A percentile compares a stretch with the other conserved stretches of the same genome.
phyloP scores from a whole-genome alignment of 495 filamentous ascomycete genomes.

The Talaromyces stipitatus region DNA sequence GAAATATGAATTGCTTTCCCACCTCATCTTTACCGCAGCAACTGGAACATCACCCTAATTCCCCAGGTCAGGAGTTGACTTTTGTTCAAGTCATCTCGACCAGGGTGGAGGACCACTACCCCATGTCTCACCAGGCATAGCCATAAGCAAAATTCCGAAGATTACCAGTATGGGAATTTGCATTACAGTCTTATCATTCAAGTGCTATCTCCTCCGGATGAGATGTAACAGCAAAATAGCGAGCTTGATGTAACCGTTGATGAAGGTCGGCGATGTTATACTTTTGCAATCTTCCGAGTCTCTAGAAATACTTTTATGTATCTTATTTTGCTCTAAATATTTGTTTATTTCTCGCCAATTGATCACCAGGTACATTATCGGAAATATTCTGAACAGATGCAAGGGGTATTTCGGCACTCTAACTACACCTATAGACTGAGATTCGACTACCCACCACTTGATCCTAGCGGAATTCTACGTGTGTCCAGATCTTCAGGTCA shows the following conservation, averaged over 20 bases:
- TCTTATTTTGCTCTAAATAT: neutral
- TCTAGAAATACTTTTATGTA: neutral
- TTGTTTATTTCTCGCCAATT: slow-evolving; percentile 7
- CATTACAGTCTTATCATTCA: neutral
- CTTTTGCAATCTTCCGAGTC: neutral
- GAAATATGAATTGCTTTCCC: neutral
- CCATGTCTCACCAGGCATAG: neutral
- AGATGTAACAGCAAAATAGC: neutral
- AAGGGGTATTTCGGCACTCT: neutral
- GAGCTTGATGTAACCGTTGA: neutral
- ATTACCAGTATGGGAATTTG: neutral
- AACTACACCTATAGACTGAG: neutral
- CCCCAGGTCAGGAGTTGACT: neutral
- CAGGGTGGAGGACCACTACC: neutral
- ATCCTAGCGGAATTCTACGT: neutral
- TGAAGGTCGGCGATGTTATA: neutral
- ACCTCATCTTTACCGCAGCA: neutral
- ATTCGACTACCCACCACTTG: neutral
- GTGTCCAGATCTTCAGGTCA: neutral
- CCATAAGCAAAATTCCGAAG: neutral
- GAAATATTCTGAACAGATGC: neutral
- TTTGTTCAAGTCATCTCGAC: neutral
- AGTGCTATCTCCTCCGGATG: neutral
- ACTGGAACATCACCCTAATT: neutral
- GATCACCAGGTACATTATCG: neutral